These are phyloP conservation scores for Exserohilum turcica DNA, from an alignment of 2,329 filamentous ascomycete species.

Conservation along the genomic window DNA sequence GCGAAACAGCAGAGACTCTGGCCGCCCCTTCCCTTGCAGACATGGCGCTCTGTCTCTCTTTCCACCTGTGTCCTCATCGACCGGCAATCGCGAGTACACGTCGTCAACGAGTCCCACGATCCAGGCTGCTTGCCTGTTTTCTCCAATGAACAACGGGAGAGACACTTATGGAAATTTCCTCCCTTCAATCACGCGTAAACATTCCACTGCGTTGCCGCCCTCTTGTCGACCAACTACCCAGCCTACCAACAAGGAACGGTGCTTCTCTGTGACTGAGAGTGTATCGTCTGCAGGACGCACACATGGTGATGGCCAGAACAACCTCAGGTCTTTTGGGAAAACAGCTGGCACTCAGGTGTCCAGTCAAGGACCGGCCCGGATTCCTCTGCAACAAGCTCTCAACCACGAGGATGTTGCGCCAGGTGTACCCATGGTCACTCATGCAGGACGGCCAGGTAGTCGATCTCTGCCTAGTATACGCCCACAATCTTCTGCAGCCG, in stretches of 20 bases:
- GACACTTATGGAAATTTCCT: slow-evolving; percentile 22
- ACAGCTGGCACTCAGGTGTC: neutral
- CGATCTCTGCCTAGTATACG: slow-evolving; percentile 1
- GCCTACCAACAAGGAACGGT: neutral
- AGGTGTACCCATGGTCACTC: neutral
- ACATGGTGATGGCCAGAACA: slow-evolving; percentile 1
- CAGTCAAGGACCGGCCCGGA: neutral
- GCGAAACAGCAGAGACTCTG: neutral
- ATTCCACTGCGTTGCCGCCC: neutral
- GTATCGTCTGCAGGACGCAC: neutral
- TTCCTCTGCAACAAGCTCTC: neutral
- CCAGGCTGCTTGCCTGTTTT: slow-evolving; percentile 6
- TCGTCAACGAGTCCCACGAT: neutral
- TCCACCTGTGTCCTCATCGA: slow-evolving; percentile 3
- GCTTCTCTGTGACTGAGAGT: neutral
- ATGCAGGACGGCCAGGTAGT: neutral
- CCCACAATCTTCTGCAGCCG: neutral
- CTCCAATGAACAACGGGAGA: slow-evolving; percentile 19
- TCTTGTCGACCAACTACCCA: neutral
- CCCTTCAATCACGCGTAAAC: slow-evolving; percentile 15
- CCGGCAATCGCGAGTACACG: slow-evolving; percentile 11
- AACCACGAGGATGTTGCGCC: neutral
- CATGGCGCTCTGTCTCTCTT: slow-evolving; percentile 3
- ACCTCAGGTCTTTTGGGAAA: slow-evolving; percentile 7
- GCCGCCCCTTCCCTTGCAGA: neutral